Percentiles rank a stretch among this genome's conserved stretches.
Evolutionary conservation across 805 yeast species (phyloP).

Genomic region (Candida silvicultrix): DNA sequence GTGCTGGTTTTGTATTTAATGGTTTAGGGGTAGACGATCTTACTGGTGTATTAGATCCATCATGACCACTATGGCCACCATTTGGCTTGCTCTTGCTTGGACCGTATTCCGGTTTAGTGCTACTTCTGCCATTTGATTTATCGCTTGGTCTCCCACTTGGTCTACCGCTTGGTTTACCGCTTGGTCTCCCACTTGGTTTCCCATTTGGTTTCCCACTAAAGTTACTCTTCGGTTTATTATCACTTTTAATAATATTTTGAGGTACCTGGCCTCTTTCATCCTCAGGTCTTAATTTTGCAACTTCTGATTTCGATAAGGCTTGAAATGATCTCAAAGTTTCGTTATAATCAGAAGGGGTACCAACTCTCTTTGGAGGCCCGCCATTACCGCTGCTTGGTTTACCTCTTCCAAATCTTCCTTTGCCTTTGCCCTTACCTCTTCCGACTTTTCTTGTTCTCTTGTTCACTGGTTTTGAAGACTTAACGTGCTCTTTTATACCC

Average conservation of each 20-base stretch:
- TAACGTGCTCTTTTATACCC: constrained; percentile 37
- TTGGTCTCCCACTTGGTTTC: background rate
- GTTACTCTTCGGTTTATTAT: background rate
- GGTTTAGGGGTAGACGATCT: background rate
- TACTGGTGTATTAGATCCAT: too few species aligned
- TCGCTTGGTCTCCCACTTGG: background rate
- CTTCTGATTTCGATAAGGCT: constrained; percentile 23
- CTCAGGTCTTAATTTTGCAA: constrained; percentile 11
- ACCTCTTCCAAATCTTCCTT: constrained; percentile 5
- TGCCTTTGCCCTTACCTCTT: constrained; percentile 21
- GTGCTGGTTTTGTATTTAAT: background rate
- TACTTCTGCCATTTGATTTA: background rate
- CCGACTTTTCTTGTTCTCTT: constrained; percentile 30
- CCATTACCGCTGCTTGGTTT: constrained; percentile 6
- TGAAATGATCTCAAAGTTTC: constrained; percentile 33
- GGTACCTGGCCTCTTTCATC: constrained; percentile 10
- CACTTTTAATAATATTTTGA: background rate
- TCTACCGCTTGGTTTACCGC: background rate
- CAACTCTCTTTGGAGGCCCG: constrained; percentile 12
- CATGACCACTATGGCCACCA: too few species aligned
- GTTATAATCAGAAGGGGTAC: constrained; percentile 32
- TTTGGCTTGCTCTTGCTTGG: too few species aligned
- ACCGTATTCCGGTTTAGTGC: too few species aligned
- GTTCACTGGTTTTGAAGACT: constrained; percentile 6
- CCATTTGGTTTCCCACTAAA: background rate